Conservation (phyloP, 2,329 filamentous ascomycete genomes). For the Diaporthe eres region DNA sequence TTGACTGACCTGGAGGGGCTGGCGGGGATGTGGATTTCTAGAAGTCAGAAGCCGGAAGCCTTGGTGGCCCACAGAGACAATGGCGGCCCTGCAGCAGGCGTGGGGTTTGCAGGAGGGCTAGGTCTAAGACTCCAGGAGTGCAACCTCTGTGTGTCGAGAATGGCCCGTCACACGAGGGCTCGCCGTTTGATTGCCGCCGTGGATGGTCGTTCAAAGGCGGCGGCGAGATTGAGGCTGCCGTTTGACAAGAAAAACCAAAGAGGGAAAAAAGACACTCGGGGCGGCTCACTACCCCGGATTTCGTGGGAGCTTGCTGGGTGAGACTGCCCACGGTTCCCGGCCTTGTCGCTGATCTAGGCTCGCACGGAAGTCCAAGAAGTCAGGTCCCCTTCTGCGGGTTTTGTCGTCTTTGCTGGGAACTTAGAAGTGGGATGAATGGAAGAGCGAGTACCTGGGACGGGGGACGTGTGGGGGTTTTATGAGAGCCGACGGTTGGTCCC, state of each 20-base stretch:
- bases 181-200: conserved; percentile 34
- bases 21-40: conserved; percentile 35
- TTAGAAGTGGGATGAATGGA: conserved; percentile 40
- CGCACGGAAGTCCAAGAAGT: conserved; percentile 30
- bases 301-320: conserved; percentile 36
- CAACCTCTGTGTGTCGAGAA: conserved; percentile 24
- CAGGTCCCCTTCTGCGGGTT: conserved; percentile 32
- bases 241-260: conserved; percentile 31
- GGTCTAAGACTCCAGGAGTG: conserved; percentile 27
- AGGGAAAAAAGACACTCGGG: neutral
- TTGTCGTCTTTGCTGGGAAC: conserved; percentile 38
- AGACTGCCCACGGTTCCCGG: conserved; percentile 33
- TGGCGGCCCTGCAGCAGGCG: conserved; percentile 34
- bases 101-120: conserved; percentile 32
- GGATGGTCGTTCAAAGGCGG: conserved; percentile 21
- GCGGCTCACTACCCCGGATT: conserved; percentile 31
- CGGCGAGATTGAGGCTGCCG: conserved; percentile 20
- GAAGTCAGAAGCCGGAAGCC: conserved; percentile 2
- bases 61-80: conserved; percentile 30
- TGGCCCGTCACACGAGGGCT: conserved; percentile 31
- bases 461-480: conserved; percentile 41
- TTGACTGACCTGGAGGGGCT: conserved; percentile 37
- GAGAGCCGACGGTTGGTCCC: conserved; percentile 26
- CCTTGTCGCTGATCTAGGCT: conserved; percentile 33
- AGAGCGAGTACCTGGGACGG: conserved; percentile 38